Evolutionary conservation across 2,329 filamentous ascomycete genomes (phyloP).

Genomic region (Pseudogymnoascus sp.): DNA sequence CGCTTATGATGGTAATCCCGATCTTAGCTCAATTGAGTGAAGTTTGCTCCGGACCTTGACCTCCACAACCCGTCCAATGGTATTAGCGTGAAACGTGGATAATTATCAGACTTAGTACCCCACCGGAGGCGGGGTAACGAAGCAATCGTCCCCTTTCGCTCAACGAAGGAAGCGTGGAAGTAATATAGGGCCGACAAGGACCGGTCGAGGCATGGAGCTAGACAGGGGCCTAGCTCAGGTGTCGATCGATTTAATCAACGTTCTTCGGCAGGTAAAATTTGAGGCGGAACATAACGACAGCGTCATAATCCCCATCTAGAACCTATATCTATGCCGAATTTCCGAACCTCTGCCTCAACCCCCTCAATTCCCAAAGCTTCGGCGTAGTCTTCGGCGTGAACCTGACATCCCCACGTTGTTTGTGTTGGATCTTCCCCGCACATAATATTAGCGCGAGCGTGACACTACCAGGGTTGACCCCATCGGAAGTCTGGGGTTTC

Average conservation of each 20-base stretch:
- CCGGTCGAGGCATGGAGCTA: not conserved
- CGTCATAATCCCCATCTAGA: not conserved
- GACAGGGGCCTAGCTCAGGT: not conserved
- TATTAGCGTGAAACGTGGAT: not conserved
- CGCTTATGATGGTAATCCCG: conserved; percentile 14
- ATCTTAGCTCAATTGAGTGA: conserved; percentile 20
- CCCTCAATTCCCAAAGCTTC: not conserved
- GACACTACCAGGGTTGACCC: not conserved
- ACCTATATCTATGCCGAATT: not conserved
- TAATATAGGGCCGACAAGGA: not conserved
- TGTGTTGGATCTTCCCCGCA: not conserved
- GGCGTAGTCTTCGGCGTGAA: not conserved
- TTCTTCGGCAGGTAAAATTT: not conserved
- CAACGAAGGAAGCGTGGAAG: not conserved
- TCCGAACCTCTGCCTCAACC: not conserved
- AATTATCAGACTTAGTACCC: not conserved
- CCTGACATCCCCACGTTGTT: not conserved
- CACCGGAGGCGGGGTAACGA: not conserved
- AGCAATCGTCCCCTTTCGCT: not conserved
- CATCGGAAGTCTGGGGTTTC: not conserved
- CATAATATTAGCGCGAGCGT: not conserved
- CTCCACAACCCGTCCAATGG: conserved; percentile 10
- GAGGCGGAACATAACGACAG: not conserved
- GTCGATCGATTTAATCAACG: not conserved
- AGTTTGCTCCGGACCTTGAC: conserved; percentile 20